A percentile compares a stretch with the other conserved stretches of the same genome.
These are phyloP conservation scores for Suhomyces panamericanus DNA, from an alignment of 1,139 yeast species.

Conservation along the genomic window DNA sequence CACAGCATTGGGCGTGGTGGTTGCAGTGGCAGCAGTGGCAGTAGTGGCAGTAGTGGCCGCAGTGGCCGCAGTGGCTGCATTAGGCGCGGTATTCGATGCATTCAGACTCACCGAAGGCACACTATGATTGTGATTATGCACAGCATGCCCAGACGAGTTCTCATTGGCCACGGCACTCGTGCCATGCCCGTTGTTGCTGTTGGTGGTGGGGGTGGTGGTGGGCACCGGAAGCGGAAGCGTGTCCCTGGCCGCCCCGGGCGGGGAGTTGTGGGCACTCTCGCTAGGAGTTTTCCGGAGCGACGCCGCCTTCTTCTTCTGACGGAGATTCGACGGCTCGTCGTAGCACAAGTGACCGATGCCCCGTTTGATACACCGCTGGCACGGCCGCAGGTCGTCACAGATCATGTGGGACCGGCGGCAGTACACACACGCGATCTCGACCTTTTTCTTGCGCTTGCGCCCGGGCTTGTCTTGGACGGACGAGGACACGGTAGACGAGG, in stretches of 20 bases:
- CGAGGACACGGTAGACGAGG: too few relatives aligned
- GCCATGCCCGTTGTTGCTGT: too few relatives aligned
- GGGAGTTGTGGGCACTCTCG: slow-evolving; percentile 9
- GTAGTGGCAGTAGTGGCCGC: too few relatives aligned
- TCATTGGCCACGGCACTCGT: too few relatives aligned
- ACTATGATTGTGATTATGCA: too few relatives aligned
- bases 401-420: slow-evolving; percentile 95
- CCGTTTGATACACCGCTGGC: slow-evolving; percentile 82
- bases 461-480: slow-evolving; percentile 5
- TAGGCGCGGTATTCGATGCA: too few relatives aligned
- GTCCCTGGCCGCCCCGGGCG: slow-evolving; percentile 8
- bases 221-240: slow-evolving; percentile 8
- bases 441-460: slow-evolving; percentile 50
- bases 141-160: too few relatives aligned
- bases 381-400: slow-evolving; percentile 85
- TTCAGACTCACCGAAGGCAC: too few relatives aligned
- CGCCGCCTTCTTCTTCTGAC: slow-evolving; percentile 45
- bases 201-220: too few relatives aligned
- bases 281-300: slow-evolving; percentile 19
- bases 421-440: slow-evolving; percentile 78
- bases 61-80: too few relatives aligned
- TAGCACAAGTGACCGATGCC: slow-evolving; percentile 89
- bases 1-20: too few relatives aligned
- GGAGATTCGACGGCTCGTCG: slow-evolving; percentile 62
- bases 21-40: too few relatives aligned